Conservation (phyloP, 768 basidiomycete genomes). For the Tylopilus subfusipes region DNA sequence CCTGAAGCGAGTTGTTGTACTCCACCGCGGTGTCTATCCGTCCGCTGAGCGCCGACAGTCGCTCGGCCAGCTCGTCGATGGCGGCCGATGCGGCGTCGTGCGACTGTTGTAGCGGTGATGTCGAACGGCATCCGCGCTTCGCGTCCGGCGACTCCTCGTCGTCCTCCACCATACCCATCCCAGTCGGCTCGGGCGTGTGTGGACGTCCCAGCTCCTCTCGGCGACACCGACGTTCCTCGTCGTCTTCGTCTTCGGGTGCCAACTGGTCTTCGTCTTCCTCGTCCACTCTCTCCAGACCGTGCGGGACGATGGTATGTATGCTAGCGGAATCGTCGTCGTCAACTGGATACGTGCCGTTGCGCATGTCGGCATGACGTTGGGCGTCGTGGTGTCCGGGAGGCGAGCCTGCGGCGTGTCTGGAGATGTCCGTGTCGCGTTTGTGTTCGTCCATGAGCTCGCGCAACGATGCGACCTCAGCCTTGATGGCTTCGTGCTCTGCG, state of each 20-base stretch:
- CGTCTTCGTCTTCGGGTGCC: constrained; percentile 37
- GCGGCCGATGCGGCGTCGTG: constrained; percentile 32
- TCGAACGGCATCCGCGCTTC: constrained; percentile 17
- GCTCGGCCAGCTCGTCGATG: constrained; percentile 56
- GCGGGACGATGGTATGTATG: constrained; percentile 65
- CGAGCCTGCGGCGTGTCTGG: constrained; percentile 20
- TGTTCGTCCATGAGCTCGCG: constrained; percentile 70
- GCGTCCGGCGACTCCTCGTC: constrained; percentile 37
- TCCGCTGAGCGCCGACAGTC: constrained; percentile 57
- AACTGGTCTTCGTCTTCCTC: constrained; percentile 70
- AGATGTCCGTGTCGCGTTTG: constrained; percentile 45
- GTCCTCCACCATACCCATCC: constrained; percentile 48
- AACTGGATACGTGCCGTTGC: constrained; percentile 27
- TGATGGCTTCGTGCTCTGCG: constrained; percentile 80
- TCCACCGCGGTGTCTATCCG: constrained; percentile 77
- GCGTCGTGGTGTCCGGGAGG: constrained; percentile 23
- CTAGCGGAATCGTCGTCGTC: constrained; percentile 74
- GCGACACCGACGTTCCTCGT: constrained; percentile 44
- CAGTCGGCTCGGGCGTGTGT: constrained; percentile 76
- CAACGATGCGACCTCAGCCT: constrained; percentile 69
- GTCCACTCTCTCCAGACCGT: constrained; percentile 66
- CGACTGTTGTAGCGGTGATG: constrained; percentile 15
- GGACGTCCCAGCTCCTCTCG: constrained; percentile 66
- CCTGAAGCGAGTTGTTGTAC: constrained; percentile 68
- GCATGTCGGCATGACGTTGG: constrained; percentile 20